Percentiles rank a stretch among this genome's conserved stretches.
phyloP scores from a whole-genome alignment of 768 basidiomycete species.

The Mycena venus region DNA sequence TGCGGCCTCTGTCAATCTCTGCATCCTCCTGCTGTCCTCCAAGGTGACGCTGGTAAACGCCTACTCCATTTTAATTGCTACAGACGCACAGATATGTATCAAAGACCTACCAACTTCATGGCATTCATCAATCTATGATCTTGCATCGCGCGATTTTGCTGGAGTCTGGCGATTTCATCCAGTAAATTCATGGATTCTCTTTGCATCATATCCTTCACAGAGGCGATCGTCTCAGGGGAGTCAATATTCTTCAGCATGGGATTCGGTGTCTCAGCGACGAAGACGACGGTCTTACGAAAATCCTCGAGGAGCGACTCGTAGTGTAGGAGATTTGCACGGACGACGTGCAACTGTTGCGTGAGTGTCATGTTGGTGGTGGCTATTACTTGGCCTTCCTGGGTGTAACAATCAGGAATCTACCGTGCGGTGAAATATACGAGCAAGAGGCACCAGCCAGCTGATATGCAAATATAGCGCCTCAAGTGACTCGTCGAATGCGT shows the following conservation, averaged over 20 bases:
- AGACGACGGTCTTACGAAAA: constrained; percentile 63
- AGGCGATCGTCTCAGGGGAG: constrained; percentile 14
- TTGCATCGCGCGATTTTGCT: constrained; percentile 55
- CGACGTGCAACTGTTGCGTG: constrained; percentile 67
- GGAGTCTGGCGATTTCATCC: constrained; percentile 63
- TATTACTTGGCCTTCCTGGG: constrained; percentile 62
- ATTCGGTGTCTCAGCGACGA: constrained; percentile 62
- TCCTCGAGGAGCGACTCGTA: constrained; percentile 67
- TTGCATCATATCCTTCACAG: constrained; percentile 43
- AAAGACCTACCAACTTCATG: constrained; percentile 58
- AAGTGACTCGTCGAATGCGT: constrained; percentile 72
- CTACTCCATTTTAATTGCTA: constrained; percentile 37
- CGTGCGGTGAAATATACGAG: neutral
- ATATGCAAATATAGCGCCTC: constrained; percentile 67
- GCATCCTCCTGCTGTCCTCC: constrained; percentile 59
- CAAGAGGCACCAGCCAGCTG: constrained; percentile 54
- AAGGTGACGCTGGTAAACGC: constrained; percentile 64
- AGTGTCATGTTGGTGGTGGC: constrained; percentile 53
- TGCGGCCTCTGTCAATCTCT: constrained; percentile 54
- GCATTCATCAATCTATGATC: constrained; percentile 63
- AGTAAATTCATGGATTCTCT: constrained; percentile 63
- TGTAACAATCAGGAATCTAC: neutral
- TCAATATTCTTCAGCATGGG: constrained; percentile 53
- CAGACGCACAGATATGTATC: neutral
- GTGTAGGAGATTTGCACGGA: constrained; percentile 71